These are phyloP conservation scores for Solanum sitiens DNA, from an alignment of 257 asterid species.

Conservation along the genomic window DNA sequence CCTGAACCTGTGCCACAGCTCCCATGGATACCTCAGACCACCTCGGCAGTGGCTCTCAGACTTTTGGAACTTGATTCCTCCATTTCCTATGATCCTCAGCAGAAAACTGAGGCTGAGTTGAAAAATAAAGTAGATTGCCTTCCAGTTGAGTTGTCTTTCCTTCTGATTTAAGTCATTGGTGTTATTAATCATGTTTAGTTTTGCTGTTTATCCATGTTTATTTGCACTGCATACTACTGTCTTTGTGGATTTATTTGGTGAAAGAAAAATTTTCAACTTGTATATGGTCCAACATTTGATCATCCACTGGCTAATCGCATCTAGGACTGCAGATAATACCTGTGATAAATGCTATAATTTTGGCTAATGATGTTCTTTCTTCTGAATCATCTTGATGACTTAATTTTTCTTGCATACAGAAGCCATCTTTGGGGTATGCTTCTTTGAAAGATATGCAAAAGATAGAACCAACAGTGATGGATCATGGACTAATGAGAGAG, in stretches of 20 bases:
- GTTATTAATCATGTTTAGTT: neutral
- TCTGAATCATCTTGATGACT: neutral
- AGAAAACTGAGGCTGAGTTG: conserved; percentile 39
- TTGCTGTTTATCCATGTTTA: neutral
- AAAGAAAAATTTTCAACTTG: neutral
- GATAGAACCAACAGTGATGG: conserved; percentile 36
- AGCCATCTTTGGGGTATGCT: conserved; percentile 30
- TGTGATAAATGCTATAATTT: neutral
- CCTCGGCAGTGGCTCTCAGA: conserved; percentile 82
- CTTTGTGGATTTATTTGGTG: neutral
- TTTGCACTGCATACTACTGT: neutral
- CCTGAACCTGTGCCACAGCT: conserved; percentile 42
- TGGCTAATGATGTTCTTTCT: neutral
- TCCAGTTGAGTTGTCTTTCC: conserved; percentile 55
- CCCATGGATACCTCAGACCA: conserved; percentile 93
- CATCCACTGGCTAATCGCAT: neutral
- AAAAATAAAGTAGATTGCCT: conserved; percentile 43
- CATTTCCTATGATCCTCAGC: conserved; percentile 41
- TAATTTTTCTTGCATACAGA: conserved; percentile 27
- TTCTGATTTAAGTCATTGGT: neutral
- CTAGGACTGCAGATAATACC: neutral
- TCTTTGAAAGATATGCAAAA: conserved; percentile 34
- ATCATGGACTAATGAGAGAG: conserved; percentile 35
- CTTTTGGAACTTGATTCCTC: conserved; percentile 85
- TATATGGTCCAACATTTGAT: neutral